Percentiles rank a stretch among this genome's conserved stretches.
Evolutionary conservation across 306 rosid species (phyloP).

Genomic region (Chamaecrista fasciculata): DNA sequence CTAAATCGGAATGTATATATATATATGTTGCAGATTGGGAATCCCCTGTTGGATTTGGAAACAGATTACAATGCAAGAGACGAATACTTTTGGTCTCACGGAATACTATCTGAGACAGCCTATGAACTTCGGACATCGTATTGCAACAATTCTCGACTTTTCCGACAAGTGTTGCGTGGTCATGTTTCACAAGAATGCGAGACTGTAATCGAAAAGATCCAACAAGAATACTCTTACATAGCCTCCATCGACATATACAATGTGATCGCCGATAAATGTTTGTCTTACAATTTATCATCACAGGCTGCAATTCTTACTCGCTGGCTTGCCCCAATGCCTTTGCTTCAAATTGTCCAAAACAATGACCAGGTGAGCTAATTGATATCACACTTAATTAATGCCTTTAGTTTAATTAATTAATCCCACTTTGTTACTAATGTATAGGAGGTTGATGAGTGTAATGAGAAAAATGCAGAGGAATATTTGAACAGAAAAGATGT

Average conservation of each 20-base stretch:
- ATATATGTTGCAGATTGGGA: slow-evolving; percentile 47
- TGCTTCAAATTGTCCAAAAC: neutral
- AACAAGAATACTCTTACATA: neutral
- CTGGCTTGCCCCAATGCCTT: neutral
- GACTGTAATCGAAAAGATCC: neutral
- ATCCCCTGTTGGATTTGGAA: slow-evolving; percentile 33
- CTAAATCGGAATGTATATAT: neutral
- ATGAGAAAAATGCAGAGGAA: slow-evolving; percentile 33
- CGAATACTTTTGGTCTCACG: slow-evolving; percentile 43
- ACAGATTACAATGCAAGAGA: slow-evolving; percentile 27
- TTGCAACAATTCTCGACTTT: slow-evolving; percentile 27
- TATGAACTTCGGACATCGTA: slow-evolving; percentile 8
- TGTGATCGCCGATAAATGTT: slow-evolving; percentile 27
- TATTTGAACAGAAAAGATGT: slow-evolving; percentile 59
- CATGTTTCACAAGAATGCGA: neutral
- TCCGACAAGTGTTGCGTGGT: neutral
- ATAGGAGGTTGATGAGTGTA: slow-evolving; percentile 50
- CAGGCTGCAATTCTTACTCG: slow-evolving; percentile 14
- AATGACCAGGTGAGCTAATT: too few species aligned
- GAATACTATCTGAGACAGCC: slow-evolving; percentile 33
- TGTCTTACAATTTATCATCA: slow-evolving; percentile 20
- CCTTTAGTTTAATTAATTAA: too few species aligned
- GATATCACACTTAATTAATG: too few species aligned
- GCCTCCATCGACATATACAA: neutral
- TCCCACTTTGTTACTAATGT: too few species aligned